These are phyloP conservation scores for Xylariaceae sp. DNA, from an alignment of 2,329 filamentous ascomycete genomes.

Conservation along the genomic window DNA sequence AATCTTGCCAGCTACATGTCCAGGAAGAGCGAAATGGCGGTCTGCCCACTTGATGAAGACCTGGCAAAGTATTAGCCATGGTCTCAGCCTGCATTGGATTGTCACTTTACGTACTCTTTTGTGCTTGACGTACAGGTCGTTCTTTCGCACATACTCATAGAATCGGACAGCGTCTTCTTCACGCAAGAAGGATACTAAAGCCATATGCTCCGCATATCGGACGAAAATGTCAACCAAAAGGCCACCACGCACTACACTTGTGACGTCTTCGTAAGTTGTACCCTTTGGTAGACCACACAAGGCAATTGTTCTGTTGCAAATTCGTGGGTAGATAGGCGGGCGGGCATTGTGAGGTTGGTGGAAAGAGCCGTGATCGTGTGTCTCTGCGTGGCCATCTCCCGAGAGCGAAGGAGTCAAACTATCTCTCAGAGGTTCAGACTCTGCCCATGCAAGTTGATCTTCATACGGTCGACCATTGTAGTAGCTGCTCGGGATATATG, in stretches of 20 bases:
- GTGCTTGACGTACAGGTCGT: constrained; percentile 65
- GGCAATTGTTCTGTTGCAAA: constrained; percentile 54
- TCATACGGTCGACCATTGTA: constrained; percentile 6
- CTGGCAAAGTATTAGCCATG: constrained; percentile 39
- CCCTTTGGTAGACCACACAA: constrained; percentile 59
- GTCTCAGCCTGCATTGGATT: background rate
- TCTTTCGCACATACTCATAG: constrained; percentile 57
- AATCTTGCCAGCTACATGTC: constrained; percentile 62
- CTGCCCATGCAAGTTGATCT: constrained; percentile 20
- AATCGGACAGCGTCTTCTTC: constrained; percentile 61
- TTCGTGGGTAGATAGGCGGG: constrained; percentile 33
- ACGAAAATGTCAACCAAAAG: constrained; percentile 66
- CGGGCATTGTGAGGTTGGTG: constrained; percentile 10
- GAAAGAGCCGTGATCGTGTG: constrained; percentile 9
- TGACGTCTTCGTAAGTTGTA: constrained; percentile 63
- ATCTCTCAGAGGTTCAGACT: constrained; percentile 14
- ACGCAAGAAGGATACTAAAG: constrained; percentile 66
- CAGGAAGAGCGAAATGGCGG: constrained; percentile 62
- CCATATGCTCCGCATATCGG: constrained; percentile 54
- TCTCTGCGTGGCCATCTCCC: constrained; percentile 18
- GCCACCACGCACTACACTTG: constrained; percentile 64
- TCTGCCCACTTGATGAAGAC: constrained; percentile 67
- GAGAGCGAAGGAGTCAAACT: constrained; percentile 22
- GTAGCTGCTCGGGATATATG: constrained; percentile 8
- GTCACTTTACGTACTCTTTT: constrained; percentile 54